A percentile compares a stretch with the other conserved stretches of the same genome.
Evolutionary conservation across 176 grass and related monocot species (phyloP).

Genomic region (Zizania latifolia): DNA sequence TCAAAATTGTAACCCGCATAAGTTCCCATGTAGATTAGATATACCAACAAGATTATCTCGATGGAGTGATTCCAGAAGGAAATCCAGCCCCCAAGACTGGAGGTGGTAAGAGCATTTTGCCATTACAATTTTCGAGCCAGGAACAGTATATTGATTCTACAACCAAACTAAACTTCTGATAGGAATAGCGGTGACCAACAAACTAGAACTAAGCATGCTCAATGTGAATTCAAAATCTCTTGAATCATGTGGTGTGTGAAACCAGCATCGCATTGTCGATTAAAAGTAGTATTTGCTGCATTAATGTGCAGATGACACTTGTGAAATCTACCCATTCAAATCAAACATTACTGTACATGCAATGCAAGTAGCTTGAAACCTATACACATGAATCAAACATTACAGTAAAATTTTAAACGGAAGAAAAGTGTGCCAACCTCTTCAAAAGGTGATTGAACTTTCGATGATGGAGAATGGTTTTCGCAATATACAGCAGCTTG

Average conservation of each 20-base stretch:
- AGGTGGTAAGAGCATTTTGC: neutral
- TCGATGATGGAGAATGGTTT: conserved; percentile 24
- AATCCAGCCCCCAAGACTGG: neutral
- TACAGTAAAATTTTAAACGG: neutral
- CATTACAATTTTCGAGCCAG: conserved; percentile 3
- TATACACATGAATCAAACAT: neutral
- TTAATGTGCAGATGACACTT: neutral
- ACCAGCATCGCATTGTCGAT: neutral
- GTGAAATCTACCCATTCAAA: neutral
- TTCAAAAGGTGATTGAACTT: conserved; percentile 73
- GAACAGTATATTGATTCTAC: neutral
- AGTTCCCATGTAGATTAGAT: neutral
- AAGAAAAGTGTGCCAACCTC: conserved; percentile 48
- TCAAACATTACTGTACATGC: neutral
- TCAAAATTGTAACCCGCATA: neutral
- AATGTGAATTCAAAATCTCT: neutral
- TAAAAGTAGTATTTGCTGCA: neutral
- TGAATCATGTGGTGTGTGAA: neutral
- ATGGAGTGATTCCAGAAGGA: neutral
- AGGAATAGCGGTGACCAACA: neutral
- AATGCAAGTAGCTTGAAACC: neutral
- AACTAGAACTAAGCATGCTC: neutral
- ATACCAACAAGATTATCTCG: conserved; percentile 6
- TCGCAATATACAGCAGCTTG: conserved; percentile 82
- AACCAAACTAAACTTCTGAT: neutral